A percentile compares a stretch with the other conserved stretches of the same genome.
Evolutionary conservation across 345 rosid species (phyloP).

Genomic region (Eucalyptus albens): DNA sequence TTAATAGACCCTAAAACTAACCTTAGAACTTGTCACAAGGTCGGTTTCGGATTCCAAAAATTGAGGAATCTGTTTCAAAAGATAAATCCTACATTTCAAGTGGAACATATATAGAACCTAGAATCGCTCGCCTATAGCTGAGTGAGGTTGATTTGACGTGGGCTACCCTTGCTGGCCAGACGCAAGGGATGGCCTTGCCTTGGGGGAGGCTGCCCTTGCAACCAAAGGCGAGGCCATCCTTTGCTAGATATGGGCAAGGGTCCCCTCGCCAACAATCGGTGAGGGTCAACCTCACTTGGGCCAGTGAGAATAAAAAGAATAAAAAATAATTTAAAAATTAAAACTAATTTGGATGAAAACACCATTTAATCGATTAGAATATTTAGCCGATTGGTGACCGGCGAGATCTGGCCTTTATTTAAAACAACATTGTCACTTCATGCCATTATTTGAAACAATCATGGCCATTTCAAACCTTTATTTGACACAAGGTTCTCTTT

Average conservation of each 20-base stretch:
- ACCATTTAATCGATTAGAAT: too few relatives aligned
- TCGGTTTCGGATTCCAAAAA: too few relatives aligned
- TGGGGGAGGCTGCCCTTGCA: neutral
- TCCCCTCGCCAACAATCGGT: neutral
- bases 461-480: neutral
- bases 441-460: neutral
- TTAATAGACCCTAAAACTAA: too few relatives aligned
- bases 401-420: too few relatives aligned
- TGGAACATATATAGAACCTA: too few relatives aligned
- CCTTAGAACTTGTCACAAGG: too few relatives aligned
- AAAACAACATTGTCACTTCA: neutral
- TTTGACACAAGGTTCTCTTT: neutral
- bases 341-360: neutral
- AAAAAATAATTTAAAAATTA: too few relatives aligned
- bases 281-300: neutral
- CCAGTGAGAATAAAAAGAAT: too few relatives aligned
- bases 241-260: neutral
- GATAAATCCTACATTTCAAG: too few relatives aligned
- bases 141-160: neutral
- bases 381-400: rapidly evolving
- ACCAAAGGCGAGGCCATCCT: neutral
- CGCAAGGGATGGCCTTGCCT: neutral
- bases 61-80: too few relatives aligned
- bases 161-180: neutral
- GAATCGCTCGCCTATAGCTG: too few relatives aligned